Conservation (phyloP, 495 filamentous ascomycete genomes). For the Sphaerosporella brunnea region DNA sequence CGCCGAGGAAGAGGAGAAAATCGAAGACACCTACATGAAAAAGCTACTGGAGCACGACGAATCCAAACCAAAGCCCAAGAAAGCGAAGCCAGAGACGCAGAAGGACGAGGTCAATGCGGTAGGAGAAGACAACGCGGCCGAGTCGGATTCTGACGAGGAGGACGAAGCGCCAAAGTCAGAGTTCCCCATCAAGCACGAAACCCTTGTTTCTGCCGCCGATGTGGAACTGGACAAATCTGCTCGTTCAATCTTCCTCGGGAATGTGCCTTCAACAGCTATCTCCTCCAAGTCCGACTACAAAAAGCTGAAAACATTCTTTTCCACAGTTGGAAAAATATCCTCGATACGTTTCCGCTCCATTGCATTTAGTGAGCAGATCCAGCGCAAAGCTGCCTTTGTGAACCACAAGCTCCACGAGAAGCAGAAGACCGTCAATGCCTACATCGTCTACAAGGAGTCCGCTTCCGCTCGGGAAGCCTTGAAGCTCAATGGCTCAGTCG, state of each 20-base stretch:
- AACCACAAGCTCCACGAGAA: conserved; percentile 47
- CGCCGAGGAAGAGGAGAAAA: conserved; percentile 51
- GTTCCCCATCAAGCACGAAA: conserved; percentile 36
- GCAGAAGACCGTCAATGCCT: conserved; percentile 65
- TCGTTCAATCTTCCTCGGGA: conserved; percentile 84
- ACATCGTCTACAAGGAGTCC: conserved; percentile 63
- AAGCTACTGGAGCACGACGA: conserved; percentile 46
- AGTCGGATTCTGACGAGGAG: conserved; percentile 24
- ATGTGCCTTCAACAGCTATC: conserved; percentile 67
- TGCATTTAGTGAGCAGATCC: conserved; percentile 59
- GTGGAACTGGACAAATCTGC: conserved; percentile 65
- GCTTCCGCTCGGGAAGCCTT: conserved; percentile 59
- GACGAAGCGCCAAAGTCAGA: conserved; percentile 17
- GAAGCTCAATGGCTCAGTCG: conserved; percentile 62
- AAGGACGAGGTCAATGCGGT: conserved; percentile 24
- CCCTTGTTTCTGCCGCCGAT: conserved; percentile 28
- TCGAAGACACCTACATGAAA: conserved; percentile 68
- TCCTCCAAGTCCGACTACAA: conserved; percentile 42
- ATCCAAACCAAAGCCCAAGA: conserved; percentile 29
- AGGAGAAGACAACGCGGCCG: conserved; percentile 23
- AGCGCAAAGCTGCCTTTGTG: conserved; percentile 79
- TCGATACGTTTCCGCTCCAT: conserved; percentile 88
- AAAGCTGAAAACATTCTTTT: conserved; percentile 33
- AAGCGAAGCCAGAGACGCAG: conserved; percentile 32
- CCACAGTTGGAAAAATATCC: conserved; percentile 49